Conservation (phyloP, 164 flowering plant species). For the Protea cynaroides region DNA sequence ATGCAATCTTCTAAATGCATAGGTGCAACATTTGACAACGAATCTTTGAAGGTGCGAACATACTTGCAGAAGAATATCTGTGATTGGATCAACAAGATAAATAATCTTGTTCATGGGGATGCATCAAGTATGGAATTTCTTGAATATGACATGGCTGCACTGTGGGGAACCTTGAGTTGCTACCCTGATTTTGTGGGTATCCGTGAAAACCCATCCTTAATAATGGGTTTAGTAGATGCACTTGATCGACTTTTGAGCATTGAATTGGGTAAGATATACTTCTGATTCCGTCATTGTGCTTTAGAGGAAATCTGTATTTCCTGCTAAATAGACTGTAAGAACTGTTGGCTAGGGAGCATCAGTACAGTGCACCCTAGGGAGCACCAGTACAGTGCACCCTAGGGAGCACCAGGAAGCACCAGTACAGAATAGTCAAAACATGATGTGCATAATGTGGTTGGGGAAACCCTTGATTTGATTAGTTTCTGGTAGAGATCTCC, state of each 20-base stretch:
- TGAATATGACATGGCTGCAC: slow-evolving; percentile 40
- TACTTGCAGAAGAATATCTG: slow-evolving; percentile 28
- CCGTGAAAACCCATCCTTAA: slow-evolving; percentile 27
- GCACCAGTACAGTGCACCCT: too few relatives aligned
- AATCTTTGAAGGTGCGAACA: slow-evolving; percentile 20
- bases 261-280: slow-evolving; percentile 39
- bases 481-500: too few relatives aligned
- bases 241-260: slow-evolving; percentile 43
- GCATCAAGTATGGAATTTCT: slow-evolving; percentile 17
- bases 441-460: too few relatives aligned
- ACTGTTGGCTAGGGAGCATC: too few relatives aligned
- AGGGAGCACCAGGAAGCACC: too few relatives aligned
- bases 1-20: slow-evolving; percentile 15
- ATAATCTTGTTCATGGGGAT: slow-evolving; percentile 18
- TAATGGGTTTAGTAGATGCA: slow-evolving; percentile 48
- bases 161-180: slow-evolving; percentile 71
- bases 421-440: too few relatives aligned
- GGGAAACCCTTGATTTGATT: too few relatives aligned
- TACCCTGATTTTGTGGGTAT: slow-evolving; percentile 32
- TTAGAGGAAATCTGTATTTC: too few relatives aligned
- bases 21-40: slow-evolving; percentile 28
- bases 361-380: too few relatives aligned
- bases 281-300: too few relatives aligned
- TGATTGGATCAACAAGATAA: slow-evolving; percentile 33
- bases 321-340: too few relatives aligned